A percentile compares a stretch with the other conserved stretches of the same genome.
Conservation (phyloP, 2,329 filamentous ascomycete species). For the Geoglossum cookeanum region DNA sequence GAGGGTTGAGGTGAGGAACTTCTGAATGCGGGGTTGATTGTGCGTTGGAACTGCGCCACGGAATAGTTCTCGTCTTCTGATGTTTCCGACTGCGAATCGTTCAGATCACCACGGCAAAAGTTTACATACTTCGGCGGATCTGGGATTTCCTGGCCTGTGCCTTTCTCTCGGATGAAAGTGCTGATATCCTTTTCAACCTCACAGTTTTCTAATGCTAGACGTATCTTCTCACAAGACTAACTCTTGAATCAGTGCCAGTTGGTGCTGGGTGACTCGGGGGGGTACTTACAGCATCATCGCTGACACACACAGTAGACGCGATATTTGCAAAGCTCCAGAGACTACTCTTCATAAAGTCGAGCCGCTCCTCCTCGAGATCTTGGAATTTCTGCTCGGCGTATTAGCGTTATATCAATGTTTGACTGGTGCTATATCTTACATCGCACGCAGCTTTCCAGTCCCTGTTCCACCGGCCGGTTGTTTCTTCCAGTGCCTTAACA, state of each 20-base stretch:
- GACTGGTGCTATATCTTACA: conserved; percentile 19
- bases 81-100: conserved; percentile 62
- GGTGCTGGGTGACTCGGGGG: neutral
- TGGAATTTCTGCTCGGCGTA: conserved; percentile 59
- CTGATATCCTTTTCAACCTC: conserved; percentile 93
- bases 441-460: conserved; percentile 96
- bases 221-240: conserved; percentile 81
- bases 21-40: conserved; percentile 87
- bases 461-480: conserved; percentile 85
- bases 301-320: conserved; percentile 90
- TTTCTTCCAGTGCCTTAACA: conserved; percentile 86
- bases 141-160: conserved; percentile 92
- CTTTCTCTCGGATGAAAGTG: conserved; percentile 68
- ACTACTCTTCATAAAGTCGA: conserved; percentile 95
- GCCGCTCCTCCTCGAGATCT: conserved; percentile 87
- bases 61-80: conserved; percentile 83
- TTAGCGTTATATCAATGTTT: neutral
- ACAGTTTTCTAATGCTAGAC: conserved; percentile 80
- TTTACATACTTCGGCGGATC: conserved; percentile 97
- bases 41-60: conserved; percentile 85
- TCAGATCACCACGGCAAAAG: conserved; percentile 74
- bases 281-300: conserved; percentile 56
- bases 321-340: conserved; percentile 97
- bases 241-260: neutral
- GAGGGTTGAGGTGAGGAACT: conserved; percentile 94